Conservation (phyloP, 306 rosid species). For the Fagus sylvatica region DNA sequence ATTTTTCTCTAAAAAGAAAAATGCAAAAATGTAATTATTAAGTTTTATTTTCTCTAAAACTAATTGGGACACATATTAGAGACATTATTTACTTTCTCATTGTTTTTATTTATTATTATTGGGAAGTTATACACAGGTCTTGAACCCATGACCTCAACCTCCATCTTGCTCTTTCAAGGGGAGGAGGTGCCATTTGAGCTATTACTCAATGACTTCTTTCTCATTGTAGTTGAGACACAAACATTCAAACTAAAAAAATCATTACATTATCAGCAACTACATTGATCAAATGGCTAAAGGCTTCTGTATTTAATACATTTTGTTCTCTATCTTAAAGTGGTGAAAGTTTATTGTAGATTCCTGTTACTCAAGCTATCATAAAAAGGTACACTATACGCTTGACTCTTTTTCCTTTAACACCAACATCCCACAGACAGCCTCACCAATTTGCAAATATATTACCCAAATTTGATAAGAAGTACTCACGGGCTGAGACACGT, state of each 20-base stretch:
- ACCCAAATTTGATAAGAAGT: background rate
- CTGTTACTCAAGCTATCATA: background rate
- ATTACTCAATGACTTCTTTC: background rate
- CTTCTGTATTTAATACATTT: no score
- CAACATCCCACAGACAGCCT: background rate
- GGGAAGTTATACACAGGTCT: no score
- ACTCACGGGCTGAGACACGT: constrained; percentile 93
- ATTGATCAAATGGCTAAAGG: background rate
- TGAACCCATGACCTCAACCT: no score
- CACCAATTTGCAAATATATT: background rate
- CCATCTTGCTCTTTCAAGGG: no score
- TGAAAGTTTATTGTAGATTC: no score
- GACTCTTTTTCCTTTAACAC: no score
- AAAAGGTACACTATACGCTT: background rate
- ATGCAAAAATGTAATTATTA: background rate
- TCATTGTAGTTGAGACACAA: background rate
- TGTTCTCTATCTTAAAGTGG: no score
- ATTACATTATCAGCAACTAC: background rate
- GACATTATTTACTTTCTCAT: no score
- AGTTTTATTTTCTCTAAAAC: background rate
- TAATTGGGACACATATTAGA: background rate
- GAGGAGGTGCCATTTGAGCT: no score
- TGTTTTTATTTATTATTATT: no score
- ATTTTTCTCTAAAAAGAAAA: background rate
- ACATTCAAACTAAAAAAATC: background rate